These are phyloP conservation scores for Apiotrichum akiyoshidainum DNA, from an alignment of 1,284 basidiomycete species.

Conservation along the genomic window DNA sequence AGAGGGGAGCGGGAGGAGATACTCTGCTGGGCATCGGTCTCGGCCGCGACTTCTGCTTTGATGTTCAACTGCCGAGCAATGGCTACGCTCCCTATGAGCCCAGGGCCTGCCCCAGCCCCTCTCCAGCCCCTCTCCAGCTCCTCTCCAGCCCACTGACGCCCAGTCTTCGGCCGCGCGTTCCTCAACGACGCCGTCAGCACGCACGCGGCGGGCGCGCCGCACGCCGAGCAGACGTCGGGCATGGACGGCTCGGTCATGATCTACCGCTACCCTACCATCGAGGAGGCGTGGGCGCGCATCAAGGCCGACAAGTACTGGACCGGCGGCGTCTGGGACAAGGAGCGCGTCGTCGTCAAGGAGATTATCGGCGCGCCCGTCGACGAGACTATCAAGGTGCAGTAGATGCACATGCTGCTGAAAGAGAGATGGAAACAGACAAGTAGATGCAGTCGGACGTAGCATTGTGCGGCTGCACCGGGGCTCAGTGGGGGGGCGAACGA, in stretches of 20 bases:
- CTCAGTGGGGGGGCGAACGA: neutral
- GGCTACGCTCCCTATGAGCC: no score
- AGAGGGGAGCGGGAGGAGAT: no score
- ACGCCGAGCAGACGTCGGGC: slow-evolving; percentile 18
- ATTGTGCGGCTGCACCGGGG: no score
- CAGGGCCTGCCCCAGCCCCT: no score
- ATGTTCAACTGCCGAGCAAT: no score
- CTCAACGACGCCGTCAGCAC: slow-evolving; percentile 17
- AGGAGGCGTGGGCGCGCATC: slow-evolving; percentile 40
- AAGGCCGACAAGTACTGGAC: slow-evolving; percentile 48
- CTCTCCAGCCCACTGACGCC: no score
- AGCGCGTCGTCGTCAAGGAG: slow-evolving; percentile 34
- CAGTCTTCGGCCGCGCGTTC: slow-evolving; percentile 30
- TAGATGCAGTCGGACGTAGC: neutral
- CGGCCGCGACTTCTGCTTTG: no score
- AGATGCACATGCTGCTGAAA: neutral
- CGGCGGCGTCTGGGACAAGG: slow-evolving; percentile 47
- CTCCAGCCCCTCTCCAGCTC: no score
- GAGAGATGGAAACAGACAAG: neutral
- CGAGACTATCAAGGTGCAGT: slow-evolving; percentile 25
- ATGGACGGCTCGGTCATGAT: slow-evolving; percentile 48
- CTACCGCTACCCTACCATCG: slow-evolving; percentile 33
- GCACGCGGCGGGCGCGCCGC: slow-evolving; percentile 9
- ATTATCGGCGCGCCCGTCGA: slow-evolving; percentile 27
- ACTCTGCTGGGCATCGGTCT: no score